Evolutionary conservation across 2,329 filamentous ascomycete species (phyloP).

Genomic region (Didymella segeticola): DNA sequence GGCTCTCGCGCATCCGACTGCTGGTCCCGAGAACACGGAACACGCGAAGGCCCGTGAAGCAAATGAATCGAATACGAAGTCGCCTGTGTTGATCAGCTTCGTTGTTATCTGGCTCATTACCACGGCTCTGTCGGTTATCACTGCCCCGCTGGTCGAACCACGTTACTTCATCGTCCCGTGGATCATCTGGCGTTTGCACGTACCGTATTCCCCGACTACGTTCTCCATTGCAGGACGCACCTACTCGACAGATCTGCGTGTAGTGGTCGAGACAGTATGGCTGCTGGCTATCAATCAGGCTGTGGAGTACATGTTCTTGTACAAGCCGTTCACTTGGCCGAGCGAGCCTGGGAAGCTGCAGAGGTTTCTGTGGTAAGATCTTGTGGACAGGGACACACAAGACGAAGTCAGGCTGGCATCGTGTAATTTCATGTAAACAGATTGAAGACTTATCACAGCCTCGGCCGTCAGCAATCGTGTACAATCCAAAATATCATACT

Average conservation of each 20-base stretch:
- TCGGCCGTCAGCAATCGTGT: too few relatives aligned
- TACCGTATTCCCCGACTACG: slow-evolving; percentile 59
- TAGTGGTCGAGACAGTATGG: slow-evolving; percentile 73
- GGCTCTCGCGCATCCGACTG: slow-evolving; percentile 56
- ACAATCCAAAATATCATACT: too few relatives aligned
- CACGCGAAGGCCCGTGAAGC: slow-evolving; percentile 8
- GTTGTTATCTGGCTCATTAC: slow-evolving; percentile 70
- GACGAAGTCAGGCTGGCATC: too few relatives aligned
- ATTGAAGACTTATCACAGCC: too few relatives aligned
- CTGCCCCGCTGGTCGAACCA: slow-evolving; percentile 91
- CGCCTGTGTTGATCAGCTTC: slow-evolving; percentile 51
- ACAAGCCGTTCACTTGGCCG: slow-evolving; percentile 71
- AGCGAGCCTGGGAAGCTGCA: slow-evolving; percentile 67
- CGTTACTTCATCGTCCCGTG: slow-evolving; percentile 96
- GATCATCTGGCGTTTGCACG: slow-evolving; percentile 86
- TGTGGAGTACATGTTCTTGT: slow-evolving; percentile 76
- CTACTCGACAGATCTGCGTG: slow-evolving; percentile 46
- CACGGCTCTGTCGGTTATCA: slow-evolving; percentile 79
- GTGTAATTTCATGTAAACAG: too few relatives aligned
- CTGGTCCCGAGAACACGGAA: not conserved
- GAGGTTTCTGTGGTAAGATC: slow-evolving; percentile 74
- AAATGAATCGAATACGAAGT: slow-evolving; percentile 4
- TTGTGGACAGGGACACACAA: too few relatives aligned
- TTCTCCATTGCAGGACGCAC: slow-evolving; percentile 7
- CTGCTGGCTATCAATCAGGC: slow-evolving; percentile 68